Evolutionary conservation across 768 basidiomycete species (phyloP).

Genomic region (Leccinum variicolor): DNA sequence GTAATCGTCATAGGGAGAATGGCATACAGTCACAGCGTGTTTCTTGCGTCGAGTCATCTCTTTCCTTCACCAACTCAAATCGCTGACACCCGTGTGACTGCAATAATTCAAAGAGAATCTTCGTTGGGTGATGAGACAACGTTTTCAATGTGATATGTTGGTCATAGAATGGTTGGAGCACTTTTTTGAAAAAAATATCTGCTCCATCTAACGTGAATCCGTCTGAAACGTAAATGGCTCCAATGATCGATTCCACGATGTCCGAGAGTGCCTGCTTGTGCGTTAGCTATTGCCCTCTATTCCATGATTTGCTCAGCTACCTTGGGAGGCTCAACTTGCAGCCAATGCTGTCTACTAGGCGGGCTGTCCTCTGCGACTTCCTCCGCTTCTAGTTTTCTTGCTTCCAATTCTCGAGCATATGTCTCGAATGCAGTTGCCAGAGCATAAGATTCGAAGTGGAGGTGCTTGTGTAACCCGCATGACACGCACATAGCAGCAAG

Average conservation of each 20-base stretch:
- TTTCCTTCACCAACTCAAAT: constrained; percentile 58
- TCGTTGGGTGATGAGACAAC: constrained; percentile 74
- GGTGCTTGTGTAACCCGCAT: constrained; percentile 59
- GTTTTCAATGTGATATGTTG: constrained; percentile 69
- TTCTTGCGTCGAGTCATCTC: constrained; percentile 30
- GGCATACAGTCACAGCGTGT: constrained; percentile 53
- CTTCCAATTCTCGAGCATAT: constrained; percentile 50
- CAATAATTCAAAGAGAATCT: constrained; percentile 67
- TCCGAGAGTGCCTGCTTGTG: constrained; percentile 66
- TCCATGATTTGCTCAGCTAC: constrained; percentile 34
- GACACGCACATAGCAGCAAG: constrained; percentile 74
- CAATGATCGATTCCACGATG: constrained; percentile 75
- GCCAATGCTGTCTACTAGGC: constrained; percentile 75
- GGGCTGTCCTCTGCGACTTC: constrained; percentile 48
- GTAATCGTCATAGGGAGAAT: constrained; percentile 5
- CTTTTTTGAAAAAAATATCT: constrained; percentile 60
- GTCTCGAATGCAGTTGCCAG: constrained; percentile 48
- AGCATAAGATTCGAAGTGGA: constrained; percentile 55
- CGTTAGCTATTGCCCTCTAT: constrained; percentile 3
- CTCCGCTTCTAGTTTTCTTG: constrained; percentile 45
- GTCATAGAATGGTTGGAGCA: constrained; percentile 77
- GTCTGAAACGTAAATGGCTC: constrained; percentile 78
- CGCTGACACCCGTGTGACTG: constrained; percentile 69
- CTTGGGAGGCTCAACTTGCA: constrained; percentile 74
- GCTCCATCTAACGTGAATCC: constrained; percentile 59